These are phyloP conservation scores for Phyllostachys edulis DNA, from an alignment of 176 grass and related monocot species.

Conservation along the genomic window DNA sequence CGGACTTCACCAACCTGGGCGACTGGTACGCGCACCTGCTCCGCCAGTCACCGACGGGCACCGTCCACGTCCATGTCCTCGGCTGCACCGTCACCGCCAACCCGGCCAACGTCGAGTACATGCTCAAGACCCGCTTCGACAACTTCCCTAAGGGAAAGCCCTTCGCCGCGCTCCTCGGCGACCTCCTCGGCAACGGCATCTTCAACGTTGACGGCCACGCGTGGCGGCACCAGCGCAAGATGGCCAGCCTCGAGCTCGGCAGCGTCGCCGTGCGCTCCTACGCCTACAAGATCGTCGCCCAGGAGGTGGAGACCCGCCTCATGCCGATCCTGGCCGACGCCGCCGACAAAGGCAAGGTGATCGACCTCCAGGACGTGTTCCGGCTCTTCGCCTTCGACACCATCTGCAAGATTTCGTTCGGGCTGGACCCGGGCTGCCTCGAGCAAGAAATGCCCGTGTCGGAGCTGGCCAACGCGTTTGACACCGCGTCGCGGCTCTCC, in stretches of 20 bases:
- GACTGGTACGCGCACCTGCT: conserved; percentile 89
- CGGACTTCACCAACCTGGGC: conserved; percentile 56
- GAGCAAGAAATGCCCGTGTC: conserved; percentile 46
- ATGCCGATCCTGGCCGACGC: conserved; percentile 46
- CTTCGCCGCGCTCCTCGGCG: conserved; percentile 65
- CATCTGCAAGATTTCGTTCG: conserved; percentile 85
- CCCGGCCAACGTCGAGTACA: conserved; percentile 87
- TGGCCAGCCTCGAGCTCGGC: conserved; percentile 85
- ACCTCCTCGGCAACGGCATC: conserved; percentile 81
- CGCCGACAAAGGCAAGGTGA: conserved; percentile 5
- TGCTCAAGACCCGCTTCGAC: conserved; percentile 74
- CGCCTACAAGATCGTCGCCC: conserved; percentile 51
- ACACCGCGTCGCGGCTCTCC: conserved; percentile 50
- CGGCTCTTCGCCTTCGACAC: conserved; percentile 73
- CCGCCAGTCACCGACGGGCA: conserved; percentile 44
- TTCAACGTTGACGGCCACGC: conserved; percentile 77
- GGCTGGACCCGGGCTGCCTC: conserved; percentile 63
- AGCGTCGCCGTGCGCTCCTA: conserved; percentile 67
- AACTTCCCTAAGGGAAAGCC: conserved; percentile 83
- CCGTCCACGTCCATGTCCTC: conserved; percentile 71
- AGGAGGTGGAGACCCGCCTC: conserved; percentile 43
- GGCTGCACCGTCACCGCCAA: conserved; percentile 72
- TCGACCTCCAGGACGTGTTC: conserved; percentile 88
- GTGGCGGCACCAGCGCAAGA: conserved; percentile 88
- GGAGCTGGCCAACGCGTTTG: conserved; percentile 60